A percentile compares a stretch with the other conserved stretches of the same genome.
These are phyloP conservation scores for Lecanosticta acicola DNA, from an alignment of 2,329 filamentous ascomycete species.

Conservation along the genomic window DNA sequence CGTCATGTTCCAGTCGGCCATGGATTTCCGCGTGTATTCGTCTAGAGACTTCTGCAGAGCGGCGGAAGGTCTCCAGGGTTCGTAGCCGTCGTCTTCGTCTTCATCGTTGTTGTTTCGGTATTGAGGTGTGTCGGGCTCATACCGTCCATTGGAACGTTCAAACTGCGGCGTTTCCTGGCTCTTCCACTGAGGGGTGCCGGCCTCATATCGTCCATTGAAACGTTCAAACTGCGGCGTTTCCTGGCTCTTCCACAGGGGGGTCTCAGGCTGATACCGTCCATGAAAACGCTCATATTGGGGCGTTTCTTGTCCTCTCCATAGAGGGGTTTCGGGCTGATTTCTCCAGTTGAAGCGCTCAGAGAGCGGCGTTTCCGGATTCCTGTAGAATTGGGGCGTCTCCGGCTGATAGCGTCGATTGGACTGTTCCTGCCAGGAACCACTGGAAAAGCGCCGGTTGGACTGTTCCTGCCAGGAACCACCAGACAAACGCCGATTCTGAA, in stretches of 20 bases:
- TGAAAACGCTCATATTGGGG: no score
- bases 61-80: background rate
- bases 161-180: no score
- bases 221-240: no score
- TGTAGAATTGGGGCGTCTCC: no score
- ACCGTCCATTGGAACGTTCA: no score
- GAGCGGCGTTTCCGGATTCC: no score
- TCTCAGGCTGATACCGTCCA: background rate
- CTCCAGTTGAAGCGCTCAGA: no score
- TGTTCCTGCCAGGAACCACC: background rate
- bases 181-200: background rate
- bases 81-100: background rate
- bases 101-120: background rate
- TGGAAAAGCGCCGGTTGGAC: background rate
- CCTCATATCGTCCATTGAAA: no score
- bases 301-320: no score
- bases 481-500: background rate
- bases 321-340: no score
- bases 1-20: background rate
- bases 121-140: background rate
- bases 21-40: background rate
- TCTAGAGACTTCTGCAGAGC: background rate
- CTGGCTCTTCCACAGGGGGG: background rate
- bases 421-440: background rate
- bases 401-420: background rate